Percentiles rank a stretch among this genome's conserved stretches.
Conservation (phyloP, 2,329 filamentous ascomycete genomes). For the Ambrosiella xylebori region DNA sequence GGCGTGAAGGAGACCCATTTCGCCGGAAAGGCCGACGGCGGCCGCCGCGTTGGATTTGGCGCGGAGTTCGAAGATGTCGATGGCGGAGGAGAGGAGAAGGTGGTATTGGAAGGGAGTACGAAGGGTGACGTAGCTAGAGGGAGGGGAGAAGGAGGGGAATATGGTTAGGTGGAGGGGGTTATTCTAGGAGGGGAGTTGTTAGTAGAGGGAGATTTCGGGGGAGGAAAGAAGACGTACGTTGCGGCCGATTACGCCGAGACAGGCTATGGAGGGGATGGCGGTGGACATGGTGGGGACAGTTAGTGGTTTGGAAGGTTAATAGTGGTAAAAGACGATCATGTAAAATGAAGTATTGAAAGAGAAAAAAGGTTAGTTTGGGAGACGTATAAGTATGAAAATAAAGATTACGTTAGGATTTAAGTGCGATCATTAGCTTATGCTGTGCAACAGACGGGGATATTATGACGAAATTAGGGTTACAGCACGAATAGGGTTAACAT, state of each 20-base stretch:
- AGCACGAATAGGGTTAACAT: no score
- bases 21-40: constrained; percentile 46
- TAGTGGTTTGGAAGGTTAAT: no score
- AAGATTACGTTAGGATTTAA: no score
- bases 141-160: constrained; percentile 54
- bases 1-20: constrained; percentile 81
- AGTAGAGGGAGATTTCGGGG: not conserved
- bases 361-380: not conserved
- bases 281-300: constrained; percentile 31
- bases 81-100: constrained; percentile 74
- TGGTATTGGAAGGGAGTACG: constrained; percentile 75
- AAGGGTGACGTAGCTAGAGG: constrained; percentile 35
- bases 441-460: no score
- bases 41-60: constrained; percentile 52
- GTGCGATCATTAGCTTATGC: no score
- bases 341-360: not conserved
- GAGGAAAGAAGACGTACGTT: constrained; percentile 41
- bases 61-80: constrained; percentile 86
- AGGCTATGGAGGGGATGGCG: constrained; percentile 66
- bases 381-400: no score
- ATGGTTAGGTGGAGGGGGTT: constrained; percentile 88
- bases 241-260: constrained; percentile 84
- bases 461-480: no score
- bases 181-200: constrained; percentile 42
- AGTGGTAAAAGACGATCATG: not conserved